Conservation (phyloP, 257 asterid genomes). For the Solanum sitiens region DNA sequence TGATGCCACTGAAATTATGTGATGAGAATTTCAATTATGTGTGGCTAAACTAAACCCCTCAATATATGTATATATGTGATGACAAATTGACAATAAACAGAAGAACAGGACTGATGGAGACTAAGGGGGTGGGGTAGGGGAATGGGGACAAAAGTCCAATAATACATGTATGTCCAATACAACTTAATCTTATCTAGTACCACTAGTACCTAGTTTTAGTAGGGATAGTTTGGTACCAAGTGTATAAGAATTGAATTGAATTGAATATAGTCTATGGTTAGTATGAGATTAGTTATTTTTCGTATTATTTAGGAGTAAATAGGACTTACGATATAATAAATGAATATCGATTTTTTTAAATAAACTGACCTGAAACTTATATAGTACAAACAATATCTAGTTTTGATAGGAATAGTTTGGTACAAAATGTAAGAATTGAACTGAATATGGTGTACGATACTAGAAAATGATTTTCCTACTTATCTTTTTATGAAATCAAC, state of each 20-base stretch:
- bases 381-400: background rate
- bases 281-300: background rate
- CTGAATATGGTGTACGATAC: no score
- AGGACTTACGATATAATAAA: no score
- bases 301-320: background rate
- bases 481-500: no score
- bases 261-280: background rate
- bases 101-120: background rate
- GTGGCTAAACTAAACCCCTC: background rate
- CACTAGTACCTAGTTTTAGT: background rate
- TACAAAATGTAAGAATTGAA: background rate
- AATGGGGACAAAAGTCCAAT: background rate
- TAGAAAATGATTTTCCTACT: no score
- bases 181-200: background rate
- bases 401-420: background rate
- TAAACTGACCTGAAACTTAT: background rate
- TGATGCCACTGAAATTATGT: background rate
- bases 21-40: background rate
- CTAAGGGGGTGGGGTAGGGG: background rate
- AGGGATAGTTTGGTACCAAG: background rate
- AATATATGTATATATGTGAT: background rate
- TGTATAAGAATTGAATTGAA: background rate
- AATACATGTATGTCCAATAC: background rate
- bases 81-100: background rate
- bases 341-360: no score